Evolutionary conservation across 768 basidiomycete species (phyloP).

Genomic region (Lactifluus hygrophoroides): DNA sequence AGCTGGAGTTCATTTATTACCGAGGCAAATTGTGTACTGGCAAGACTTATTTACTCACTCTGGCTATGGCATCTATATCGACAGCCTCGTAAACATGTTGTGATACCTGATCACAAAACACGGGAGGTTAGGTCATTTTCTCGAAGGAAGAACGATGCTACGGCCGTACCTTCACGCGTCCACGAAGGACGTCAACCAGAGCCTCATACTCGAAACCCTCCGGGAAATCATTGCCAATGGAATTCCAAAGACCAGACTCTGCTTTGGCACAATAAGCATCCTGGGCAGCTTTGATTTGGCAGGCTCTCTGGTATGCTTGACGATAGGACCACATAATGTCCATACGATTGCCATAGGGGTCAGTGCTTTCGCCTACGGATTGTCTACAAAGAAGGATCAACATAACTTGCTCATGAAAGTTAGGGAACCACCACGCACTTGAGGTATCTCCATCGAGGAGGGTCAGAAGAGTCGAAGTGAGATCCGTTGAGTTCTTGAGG

Average conservation of each 20-base stretch:
- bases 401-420: background rate
- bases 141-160: background rate
- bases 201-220: conserved; percentile 64
- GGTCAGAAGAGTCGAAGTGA: conserved; percentile 29
- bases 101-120: conserved; percentile 36
- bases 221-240: conserved; percentile 46
- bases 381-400: conserved; percentile 27
- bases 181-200: conserved; percentile 75
- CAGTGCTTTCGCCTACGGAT: conserved; percentile 11
- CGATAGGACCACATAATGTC: conserved; percentile 74
- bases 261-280: conserved; percentile 63
- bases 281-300: conserved; percentile 57
- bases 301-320: conserved; percentile 70
- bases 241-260: conserved; percentile 36
- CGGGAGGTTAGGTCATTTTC: background rate
- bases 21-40: background rate
- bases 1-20: conserved; percentile 33
- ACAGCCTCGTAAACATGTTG: conserved; percentile 68
- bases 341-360: conserved; percentile 41
- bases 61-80: conserved; percentile 63
- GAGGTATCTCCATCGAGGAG: conserved; percentile 71
- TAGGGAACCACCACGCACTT: conserved; percentile 39
- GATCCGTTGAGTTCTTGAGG: conserved; percentile 54
- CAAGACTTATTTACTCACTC: conserved; percentile 36
- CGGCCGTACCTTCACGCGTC: conserved; percentile 63